These are phyloP conservation scores for Heterobasidion occidentale DNA, from an alignment of 1,284 basidiomycete genomes.

Conservation along the genomic window DNA sequence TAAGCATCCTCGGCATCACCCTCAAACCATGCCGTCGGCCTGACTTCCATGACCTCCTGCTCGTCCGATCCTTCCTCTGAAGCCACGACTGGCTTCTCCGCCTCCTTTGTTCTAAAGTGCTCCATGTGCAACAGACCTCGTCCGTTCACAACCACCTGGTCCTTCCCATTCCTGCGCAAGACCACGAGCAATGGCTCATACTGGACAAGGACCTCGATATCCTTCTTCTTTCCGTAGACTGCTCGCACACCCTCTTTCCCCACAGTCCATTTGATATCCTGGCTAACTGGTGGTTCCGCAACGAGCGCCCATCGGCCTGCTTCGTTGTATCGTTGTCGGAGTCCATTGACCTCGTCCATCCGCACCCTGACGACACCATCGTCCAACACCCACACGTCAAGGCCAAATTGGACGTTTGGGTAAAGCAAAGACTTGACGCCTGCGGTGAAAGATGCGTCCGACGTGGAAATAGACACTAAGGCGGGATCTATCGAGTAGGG, in stretches of 20 bases:
- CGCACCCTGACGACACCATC: constrained; percentile 81
- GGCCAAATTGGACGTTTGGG: constrained; percentile 71
- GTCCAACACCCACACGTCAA: constrained; percentile 76
- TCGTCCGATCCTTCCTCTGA: constrained; percentile 31
- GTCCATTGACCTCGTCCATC: constrained; percentile 77
- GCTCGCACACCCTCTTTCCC: constrained; percentile 56
- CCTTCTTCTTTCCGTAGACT: constrained; percentile 46
- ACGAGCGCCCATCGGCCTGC: constrained; percentile 82
- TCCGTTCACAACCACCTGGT: constrained; percentile 88
- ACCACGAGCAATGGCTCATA: constrained; percentile 72
- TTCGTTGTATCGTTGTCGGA: constrained; percentile 83
- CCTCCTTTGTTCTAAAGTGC: constrained; percentile 78
- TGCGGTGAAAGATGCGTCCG: constrained; percentile 61
- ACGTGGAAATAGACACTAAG: constrained; percentile 40
- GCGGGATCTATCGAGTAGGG: constrained; percentile 72
- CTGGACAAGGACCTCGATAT: constrained; percentile 59
- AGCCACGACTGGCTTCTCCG: constrained; percentile 26
- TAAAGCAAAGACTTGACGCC: constrained; percentile 73
- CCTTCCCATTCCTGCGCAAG: constrained; percentile 65
- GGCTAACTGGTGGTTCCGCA: constrained; percentile 54
- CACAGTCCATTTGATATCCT: constrained; percentile 51
- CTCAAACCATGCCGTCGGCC: constrained; percentile 78
- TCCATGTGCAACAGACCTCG: constrained; percentile 94
- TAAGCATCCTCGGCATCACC: constrained; percentile 74
- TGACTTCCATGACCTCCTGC: constrained; percentile 52